These are phyloP conservation scores for Sarcodon aspratus DNA, from an alignment of 768 basidiomycete species.

Conservation along the genomic window DNA sequence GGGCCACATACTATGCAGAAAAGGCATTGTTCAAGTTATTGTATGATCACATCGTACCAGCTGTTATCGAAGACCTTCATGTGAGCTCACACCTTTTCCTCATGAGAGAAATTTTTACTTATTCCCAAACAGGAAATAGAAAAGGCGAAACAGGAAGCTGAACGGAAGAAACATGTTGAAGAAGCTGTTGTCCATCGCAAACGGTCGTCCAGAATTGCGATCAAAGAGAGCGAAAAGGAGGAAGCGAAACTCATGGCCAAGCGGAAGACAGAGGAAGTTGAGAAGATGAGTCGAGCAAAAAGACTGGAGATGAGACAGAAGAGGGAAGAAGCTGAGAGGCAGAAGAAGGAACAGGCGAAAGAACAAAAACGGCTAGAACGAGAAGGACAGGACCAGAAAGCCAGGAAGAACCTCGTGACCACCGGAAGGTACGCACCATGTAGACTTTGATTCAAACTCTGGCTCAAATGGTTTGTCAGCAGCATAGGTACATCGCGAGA, in stretches of 20 bases:
- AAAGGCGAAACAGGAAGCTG: conserved; percentile 37
- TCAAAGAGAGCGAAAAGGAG: conserved; percentile 72
- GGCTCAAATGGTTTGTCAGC: conserved; percentile 1
- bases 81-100: conserved; percentile 25
- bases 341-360: conserved; percentile 43
- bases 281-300: conserved; percentile 52
- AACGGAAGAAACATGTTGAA: conserved; percentile 50
- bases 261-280: conserved; percentile 53
- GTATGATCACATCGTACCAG: conserved; percentile 54
- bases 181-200: conserved; percentile 79
- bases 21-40: conserved; percentile 66
- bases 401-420: conserved; percentile 11
- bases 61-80: conserved; percentile 54
- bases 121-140: background rate
- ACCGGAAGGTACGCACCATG: background rate
- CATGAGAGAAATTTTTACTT: background rate
- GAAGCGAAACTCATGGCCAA: conserved; percentile 51
- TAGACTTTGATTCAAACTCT: background rate
- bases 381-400: conserved; percentile 25
- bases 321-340: conserved; percentile 26
- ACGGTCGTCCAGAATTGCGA: conserved; percentile 80
- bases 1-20: conserved; percentile 70
- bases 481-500: conserved; percentile 3
- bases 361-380: conserved; percentile 21
- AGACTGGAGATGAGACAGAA: conserved; percentile 29